Conservation (phyloP, 768 basidiomycete genomes). For the Rhodosporidiobolus odoratus region DNA sequence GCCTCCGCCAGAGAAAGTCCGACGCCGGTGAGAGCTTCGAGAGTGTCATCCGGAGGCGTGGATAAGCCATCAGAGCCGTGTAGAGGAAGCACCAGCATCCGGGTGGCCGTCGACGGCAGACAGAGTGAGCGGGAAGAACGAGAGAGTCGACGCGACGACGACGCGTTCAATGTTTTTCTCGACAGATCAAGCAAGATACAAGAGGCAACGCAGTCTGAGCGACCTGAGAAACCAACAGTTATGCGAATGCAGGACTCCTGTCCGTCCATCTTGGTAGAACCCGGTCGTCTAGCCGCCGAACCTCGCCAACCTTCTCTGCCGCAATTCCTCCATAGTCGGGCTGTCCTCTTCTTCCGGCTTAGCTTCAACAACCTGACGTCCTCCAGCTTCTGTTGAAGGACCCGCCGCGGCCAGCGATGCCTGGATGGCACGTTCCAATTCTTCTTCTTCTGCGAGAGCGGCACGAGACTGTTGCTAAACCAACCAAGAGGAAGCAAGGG, state of each 20-base stretch:
- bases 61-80: not conserved
- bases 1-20: conserved; percentile 73
- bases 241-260: too few species aligned
- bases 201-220: too few species aligned
- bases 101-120: not conserved
- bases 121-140: too few species aligned
- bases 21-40: conserved; percentile 50
- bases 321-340: conserved; percentile 31
- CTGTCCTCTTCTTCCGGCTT: conserved; percentile 24
- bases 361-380: not conserved
- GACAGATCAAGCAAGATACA: too few species aligned
- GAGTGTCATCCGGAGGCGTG: not conserved
- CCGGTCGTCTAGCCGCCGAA: too few species aligned
- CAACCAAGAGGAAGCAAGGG: too few species aligned
- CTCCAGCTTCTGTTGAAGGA: too few species aligned
- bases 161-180: too few species aligned
- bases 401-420: not conserved
- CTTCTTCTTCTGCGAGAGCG: not conserved
- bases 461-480: not conserved
- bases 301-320: conserved; percentile 32
- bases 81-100: not conserved
- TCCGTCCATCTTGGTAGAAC: too few species aligned
- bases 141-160: too few species aligned
- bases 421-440: not conserved
- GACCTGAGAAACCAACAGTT: too few species aligned